phyloP scores from a whole-genome alignment of 192 early-diverging fungal genomes.

The Backusella mclennaniae region DNA sequence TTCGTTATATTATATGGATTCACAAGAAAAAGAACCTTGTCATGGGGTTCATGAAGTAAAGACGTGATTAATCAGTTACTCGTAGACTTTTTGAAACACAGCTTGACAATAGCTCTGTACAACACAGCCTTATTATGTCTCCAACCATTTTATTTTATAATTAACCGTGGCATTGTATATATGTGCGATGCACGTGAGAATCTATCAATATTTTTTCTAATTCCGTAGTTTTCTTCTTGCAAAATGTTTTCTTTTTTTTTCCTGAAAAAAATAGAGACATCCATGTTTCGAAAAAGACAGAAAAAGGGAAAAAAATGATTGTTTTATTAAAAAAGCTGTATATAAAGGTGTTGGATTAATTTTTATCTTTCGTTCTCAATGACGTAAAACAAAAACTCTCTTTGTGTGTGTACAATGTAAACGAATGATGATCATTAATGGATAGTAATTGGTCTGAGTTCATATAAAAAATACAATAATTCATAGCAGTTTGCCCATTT shows the following conservation, averaged over 20 bases:
- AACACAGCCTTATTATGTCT: neutral
- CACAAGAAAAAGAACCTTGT: neutral
- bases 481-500: neutral
- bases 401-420: neutral
- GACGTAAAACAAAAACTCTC: neutral
- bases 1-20: slow-evolving; percentile 3
- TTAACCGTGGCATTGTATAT: neutral
- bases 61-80: slow-evolving; percentile 5
- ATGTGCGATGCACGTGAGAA: neutral
- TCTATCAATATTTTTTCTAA: neutral
- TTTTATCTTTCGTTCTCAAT: neutral
- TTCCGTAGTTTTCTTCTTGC: neutral
- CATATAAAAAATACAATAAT: neutral
- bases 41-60: neutral
- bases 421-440: neutral
- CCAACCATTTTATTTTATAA: neutral
- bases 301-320: neutral
- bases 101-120: slow-evolving; percentile 10
- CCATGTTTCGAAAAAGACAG: neutral
- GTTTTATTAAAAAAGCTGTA: neutral
- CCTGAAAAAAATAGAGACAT: neutral
- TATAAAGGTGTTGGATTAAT: neutral
- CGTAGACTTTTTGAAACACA: slow-evolving; percentile 9
- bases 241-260: neutral
- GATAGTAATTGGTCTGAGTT: neutral